Evolutionary conservation across 768 basidiomycete genomes (phyloP).

Genomic region (Exsudoporus frostii): DNA sequence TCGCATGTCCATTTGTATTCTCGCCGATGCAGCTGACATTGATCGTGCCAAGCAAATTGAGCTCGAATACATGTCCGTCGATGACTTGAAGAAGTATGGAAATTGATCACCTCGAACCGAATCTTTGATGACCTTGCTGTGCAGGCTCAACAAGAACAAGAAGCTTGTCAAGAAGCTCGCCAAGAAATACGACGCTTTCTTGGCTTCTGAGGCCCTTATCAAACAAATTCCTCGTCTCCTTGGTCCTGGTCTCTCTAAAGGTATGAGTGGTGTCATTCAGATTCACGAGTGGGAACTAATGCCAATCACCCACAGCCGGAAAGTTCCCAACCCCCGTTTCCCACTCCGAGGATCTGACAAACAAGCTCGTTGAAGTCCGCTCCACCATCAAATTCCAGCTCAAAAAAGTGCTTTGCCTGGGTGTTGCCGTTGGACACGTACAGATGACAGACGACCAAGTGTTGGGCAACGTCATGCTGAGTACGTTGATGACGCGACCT

Average conservation of each 20-base stretch:
- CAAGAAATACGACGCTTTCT: constrained; percentile 99
- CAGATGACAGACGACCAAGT: constrained; percentile 98
- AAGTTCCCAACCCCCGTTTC: constrained; percentile 99
- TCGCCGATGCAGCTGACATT: constrained; percentile 98
- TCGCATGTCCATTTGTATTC: constrained; percentile 99
- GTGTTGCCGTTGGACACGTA: constrained; percentile 97
- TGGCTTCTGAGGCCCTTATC: constrained; percentile 95
- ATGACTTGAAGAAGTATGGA: constrained; percentile 95
- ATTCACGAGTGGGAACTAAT: neutral
- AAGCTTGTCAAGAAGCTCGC: constrained; percentile 99
- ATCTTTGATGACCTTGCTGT: neutral
- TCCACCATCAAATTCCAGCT: constrained; percentile 99
- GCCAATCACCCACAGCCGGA: constrained; percentile 60
- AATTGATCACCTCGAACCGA: neutral
- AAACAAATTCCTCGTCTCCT: constrained; percentile 99
- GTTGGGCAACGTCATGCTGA: constrained; percentile 95
- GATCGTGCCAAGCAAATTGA: constrained; percentile 98
- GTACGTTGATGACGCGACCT: constrained; percentile 41
- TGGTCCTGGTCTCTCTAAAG: constrained; percentile 99
- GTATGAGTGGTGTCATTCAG: constrained; percentile 35
- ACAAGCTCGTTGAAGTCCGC: constrained; percentile 92
- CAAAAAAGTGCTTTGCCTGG: constrained; percentile 98
- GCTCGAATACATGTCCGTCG: constrained; percentile 98
- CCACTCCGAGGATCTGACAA: constrained; percentile 82
- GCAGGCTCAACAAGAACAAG: constrained; percentile 98